phyloP scores from a whole-genome alignment of 805 yeast genomes.

The Yarrowia keelungensis region DNA sequence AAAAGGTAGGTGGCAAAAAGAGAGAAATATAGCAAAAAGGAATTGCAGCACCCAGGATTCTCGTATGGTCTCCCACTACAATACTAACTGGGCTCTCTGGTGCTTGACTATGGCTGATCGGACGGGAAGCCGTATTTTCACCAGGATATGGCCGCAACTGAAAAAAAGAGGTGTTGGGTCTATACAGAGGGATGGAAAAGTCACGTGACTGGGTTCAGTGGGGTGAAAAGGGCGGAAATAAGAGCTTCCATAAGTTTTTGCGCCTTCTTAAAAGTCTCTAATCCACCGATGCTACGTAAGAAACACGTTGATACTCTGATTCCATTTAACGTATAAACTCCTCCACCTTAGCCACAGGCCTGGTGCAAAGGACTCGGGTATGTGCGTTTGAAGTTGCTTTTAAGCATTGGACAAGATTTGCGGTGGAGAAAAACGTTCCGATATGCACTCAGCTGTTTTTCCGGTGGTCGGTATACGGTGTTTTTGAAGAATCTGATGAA shows the following conservation, averaged over 20 bases:
- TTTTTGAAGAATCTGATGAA: too few relatives aligned
- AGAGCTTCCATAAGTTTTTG: too few relatives aligned
- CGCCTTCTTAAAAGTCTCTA: too few relatives aligned
- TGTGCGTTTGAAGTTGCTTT: background rate
- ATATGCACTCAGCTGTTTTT: background rate
- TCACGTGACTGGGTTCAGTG: background rate
- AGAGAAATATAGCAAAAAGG: background rate
- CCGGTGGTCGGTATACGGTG: too few relatives aligned
- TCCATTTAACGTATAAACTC: background rate
- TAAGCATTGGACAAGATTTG: background rate
- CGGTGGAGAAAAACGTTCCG: background rate
- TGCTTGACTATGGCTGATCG: constrained; percentile 32
- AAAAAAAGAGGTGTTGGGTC: too few relatives aligned
- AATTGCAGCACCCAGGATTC: constrained; percentile 29
- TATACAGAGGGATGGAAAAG: too few relatives aligned
- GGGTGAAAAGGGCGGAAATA: too few relatives aligned
- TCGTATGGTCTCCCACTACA: constrained; percentile 32
- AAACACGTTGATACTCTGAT: too few relatives aligned
- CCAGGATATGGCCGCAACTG: constrained; percentile 33
- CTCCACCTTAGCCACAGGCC: background rate
- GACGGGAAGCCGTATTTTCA: constrained; percentile 34
- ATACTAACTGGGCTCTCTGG: constrained; percentile 30
- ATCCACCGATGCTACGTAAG: too few relatives aligned
- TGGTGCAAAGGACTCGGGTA: background rate
- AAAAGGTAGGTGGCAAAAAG: constrained; percentile 1